Evolutionary conservation across 2,329 filamentous ascomycete genomes (phyloP).

Genomic region (Sarocladiaceae sp.): DNA sequence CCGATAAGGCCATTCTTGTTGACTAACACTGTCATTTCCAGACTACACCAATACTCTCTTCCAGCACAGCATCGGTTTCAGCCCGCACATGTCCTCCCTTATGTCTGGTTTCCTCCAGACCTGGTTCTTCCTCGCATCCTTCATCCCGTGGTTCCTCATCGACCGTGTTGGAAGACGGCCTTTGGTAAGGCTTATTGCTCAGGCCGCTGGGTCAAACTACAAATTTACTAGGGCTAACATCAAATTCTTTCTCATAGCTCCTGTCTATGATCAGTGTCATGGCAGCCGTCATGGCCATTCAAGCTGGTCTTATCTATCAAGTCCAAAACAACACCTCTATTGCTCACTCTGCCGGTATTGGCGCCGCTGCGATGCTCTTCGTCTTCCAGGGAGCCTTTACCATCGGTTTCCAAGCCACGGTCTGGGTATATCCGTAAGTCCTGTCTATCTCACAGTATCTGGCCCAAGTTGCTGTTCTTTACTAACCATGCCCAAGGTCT

Average conservation of each 20-base stretch:
- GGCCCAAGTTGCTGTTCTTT: not conserved
- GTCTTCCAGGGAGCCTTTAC: constrained; percentile 34
- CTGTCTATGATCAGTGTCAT: constrained; percentile 36
- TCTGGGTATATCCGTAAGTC: constrained; percentile 17
- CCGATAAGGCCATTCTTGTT: no score
- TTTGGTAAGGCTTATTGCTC: constrained; percentile 19
- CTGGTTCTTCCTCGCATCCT: constrained; percentile 35
- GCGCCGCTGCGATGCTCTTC: constrained; percentile 36
- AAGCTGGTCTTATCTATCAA: constrained; percentile 27
- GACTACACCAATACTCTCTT: constrained; percentile 43
- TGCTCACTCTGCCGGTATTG: constrained; percentile 29
- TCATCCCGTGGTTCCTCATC: constrained; percentile 43
- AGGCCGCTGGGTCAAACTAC: no score
- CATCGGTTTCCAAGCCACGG: constrained; percentile 26
- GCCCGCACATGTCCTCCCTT: constrained; percentile 39
- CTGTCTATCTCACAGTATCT: not conserved
- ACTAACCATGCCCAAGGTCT: constrained; percentile 16
- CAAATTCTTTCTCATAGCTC: constrained; percentile 17
- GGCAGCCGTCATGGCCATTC: constrained; percentile 35
- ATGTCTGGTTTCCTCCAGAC: constrained; percentile 51
- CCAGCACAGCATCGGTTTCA: constrained; percentile 37
- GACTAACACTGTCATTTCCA: constrained; percentile 10
- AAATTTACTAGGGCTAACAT: no score
- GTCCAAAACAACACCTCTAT: constrained; percentile 23
- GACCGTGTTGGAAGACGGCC: constrained; percentile 41